Evolutionary conservation across 1,139 yeast species (phyloP), one percentile per base, ranked within the genome.

Genomic region (Candida neerlandica): DNA sequence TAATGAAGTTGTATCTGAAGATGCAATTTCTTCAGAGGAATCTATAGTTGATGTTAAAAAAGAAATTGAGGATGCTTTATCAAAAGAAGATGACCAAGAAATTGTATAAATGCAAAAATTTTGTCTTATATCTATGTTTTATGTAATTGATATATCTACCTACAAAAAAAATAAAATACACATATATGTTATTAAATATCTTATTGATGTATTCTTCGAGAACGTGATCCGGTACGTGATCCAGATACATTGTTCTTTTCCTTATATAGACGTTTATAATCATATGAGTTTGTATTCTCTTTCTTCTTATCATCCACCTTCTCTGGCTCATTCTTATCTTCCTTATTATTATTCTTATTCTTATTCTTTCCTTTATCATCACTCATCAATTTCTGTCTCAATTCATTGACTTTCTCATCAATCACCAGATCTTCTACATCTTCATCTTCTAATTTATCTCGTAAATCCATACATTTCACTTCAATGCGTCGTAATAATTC

Each of bases 381-480:
- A 21, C 43, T 30, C 5, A 26, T 27, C 7, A 58, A 68, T 63
- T 50, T 63, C 60, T 23, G 56, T 63, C 60, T 66, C 61, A 58
- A 55, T 55, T 56, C 56, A 1, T 41, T 44, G 0, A 74, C 67
- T 45, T 56, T 55, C 7, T 43, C 43, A 9, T 63, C 64, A 37
- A 69, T 67, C n/a, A 54, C 64, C 1, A 56, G 63, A 11, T 67
- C 74, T 2, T 58, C 64, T 21, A 69, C 78, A 21, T 69, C 78
- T 29, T 69, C 68, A 14, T 82, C 87, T 57, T 85, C 90, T 19
- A 86, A 66, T 46, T 67, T 49, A 32, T 80, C 88, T 27, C 84
- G 66, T 39, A 82, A 68, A 51, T 82, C 84, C 70, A 76, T 67
- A 48, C 89, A 82, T 55, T 70, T 65, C 4, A 81, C 73, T 51